Conservation (phyloP, 768 basidiomycete genomes). For the Mycena vulgaris region DNA sequence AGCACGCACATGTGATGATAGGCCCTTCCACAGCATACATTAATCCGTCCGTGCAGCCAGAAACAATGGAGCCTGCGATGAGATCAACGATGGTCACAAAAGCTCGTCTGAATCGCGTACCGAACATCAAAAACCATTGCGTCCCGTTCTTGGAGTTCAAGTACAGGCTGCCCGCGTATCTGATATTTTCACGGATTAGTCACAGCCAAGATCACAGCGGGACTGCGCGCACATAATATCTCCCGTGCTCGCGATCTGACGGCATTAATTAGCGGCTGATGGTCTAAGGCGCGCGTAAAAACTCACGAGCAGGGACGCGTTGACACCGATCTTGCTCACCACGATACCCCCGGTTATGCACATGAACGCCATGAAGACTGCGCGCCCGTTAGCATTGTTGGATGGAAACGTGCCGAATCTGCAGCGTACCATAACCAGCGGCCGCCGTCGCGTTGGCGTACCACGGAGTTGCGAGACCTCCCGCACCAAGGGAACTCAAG, state of each 20-base stretch:
- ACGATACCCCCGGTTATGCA: conserved; percentile 51
- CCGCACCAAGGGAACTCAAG: conserved; percentile 48
- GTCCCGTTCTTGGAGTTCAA: conserved; percentile 53
- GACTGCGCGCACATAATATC: conserved; percentile 46
- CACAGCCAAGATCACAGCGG: background rate
- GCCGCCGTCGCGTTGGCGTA: conserved; percentile 51
- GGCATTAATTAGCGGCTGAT: background rate
- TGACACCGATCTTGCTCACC: conserved; percentile 52
- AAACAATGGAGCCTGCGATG: conserved; percentile 47
- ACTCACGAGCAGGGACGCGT: conserved; percentile 43
- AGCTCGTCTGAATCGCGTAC: conserved; percentile 17
- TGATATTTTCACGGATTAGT: conserved; percentile 21
- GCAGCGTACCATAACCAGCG: conserved; percentile 46
- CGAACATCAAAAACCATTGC: conserved; percentile 54
- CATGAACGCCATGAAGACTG: conserved; percentile 51
- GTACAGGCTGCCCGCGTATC: conserved; percentile 52
- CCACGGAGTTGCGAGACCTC: conserved; percentile 52
- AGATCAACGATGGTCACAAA: background rate
- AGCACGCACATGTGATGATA: conserved; percentile 48
- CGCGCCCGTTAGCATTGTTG: background rate
- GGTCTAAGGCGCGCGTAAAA: too few species aligned
- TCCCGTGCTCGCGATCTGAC: conserved; percentile 49
- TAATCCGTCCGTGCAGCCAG: conserved; percentile 49
- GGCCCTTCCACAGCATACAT: conserved; percentile 54
- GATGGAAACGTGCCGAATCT: background rate